Base-by-base conservation (phyloP, 208 protist species). In the Wallacemonas sp. region DNA sequence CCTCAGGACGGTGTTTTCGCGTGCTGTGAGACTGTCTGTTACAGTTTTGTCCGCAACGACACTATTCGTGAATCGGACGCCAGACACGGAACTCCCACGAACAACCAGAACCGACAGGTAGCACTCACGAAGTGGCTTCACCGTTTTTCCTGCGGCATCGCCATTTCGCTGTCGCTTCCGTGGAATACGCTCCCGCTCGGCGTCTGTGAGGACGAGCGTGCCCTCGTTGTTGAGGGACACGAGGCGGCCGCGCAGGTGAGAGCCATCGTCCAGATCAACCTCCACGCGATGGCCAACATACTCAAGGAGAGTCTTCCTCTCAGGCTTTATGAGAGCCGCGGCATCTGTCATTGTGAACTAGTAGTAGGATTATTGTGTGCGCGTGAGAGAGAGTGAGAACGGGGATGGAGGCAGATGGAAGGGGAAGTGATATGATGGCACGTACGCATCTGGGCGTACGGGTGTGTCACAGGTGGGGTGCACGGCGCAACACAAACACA, bases 181-280 rank as follows among this genome's bases (percentile, higher is more conserved):
- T 27, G 75, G 63, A 33, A 58, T 6, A 19, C 72, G 64, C 43
- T 87, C 73, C 6, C 90, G 87, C 67, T 93, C 87, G 21, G 75
- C 78, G 29, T 92, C 85, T 3, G 87, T 90, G 4, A 96, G 67
- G 43, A 96, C 74, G n/a, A 93, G 46, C 39, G 92, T 96, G 34
- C 78, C 81, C 4, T 55, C 75, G n/a, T 55, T 60, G 60, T 83
- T 83, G 5, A 94, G 65, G 4, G 87, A 93, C 24, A 93, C 78
- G 19, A 96, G 80, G 8, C 87, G 80, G 23, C 90, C 90, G 21
- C 60, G 76, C 14, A 96, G 62, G n/a, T 72, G 70, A 48, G 74
- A 89, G 32, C 72, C 58, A 47, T 96, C 90, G 63, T 93, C 87
- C 14, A 93, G 56, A 23, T 80, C 74, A 17, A 96, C 76, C 17